Percentiles rank a stretch among this genome's conserved stretches.
Conservation (phyloP, 495 filamentous ascomycete species). For the Penicillium lividum region DNA sequence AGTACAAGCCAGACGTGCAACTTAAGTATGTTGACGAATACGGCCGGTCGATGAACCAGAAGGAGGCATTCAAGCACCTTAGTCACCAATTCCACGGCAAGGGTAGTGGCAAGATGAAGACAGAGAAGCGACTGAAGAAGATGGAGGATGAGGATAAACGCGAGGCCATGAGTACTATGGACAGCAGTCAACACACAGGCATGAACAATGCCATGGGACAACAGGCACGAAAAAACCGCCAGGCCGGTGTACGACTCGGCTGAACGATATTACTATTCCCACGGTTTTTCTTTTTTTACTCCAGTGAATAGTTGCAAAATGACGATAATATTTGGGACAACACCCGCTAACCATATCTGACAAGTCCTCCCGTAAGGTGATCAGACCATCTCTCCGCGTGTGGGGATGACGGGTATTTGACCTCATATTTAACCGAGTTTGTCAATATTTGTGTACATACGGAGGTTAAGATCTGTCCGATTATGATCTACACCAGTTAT, state of each 20-base stretch:
- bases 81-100: slow-evolving; percentile 98
- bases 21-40: slow-evolving; percentile 87
- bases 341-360: slow-evolving; percentile 15
- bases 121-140: slow-evolving; percentile 94
- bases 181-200: slow-evolving; percentile 77
- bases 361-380: slow-evolving; percentile 24
- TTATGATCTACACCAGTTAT: neutral
- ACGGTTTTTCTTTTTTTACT: too few relatives aligned
- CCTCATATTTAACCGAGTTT: slow-evolving; percentile 6
- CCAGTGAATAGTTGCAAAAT: slow-evolving; percentile 15
- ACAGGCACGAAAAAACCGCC: slow-evolving; percentile 76
- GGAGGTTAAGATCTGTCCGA: neutral
- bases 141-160: slow-evolving; percentile 92
- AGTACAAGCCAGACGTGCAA: slow-evolving; percentile 88
- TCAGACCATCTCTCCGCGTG: slow-evolving; percentile 5
- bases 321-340: slow-evolving; percentile 2
- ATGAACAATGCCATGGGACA: slow-evolving; percentile 77
- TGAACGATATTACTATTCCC: slow-evolving; percentile 32
- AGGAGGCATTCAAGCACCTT: slow-evolving; percentile 95
- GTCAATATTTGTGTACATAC: neutral
- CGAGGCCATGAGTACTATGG: slow-evolving; percentile 76
- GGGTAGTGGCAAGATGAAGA: slow-evolving; percentile 96
- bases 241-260: slow-evolving; percentile 85
- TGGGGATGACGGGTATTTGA: slow-evolving; percentile 27
- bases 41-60: slow-evolving; percentile 81